Evolutionary conservation across 768 basidiomycete species (phyloP), one percentile per base, ranked within the genome.

Genomic region (Suillus alpinus): DNA sequence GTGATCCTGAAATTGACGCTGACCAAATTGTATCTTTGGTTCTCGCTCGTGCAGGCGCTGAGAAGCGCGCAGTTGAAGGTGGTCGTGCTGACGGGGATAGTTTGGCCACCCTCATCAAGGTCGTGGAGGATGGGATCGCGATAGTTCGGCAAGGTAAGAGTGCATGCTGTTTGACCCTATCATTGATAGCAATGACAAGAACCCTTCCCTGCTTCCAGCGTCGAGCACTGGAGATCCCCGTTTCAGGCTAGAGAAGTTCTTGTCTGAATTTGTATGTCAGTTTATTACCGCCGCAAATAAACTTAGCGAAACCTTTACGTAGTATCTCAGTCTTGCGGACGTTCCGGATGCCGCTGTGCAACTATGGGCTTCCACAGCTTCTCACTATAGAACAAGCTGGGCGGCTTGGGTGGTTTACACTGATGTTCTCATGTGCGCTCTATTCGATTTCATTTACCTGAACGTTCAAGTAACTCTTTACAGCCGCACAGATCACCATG

Each of bases 211-310:
- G 7, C 56, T 56, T 57, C 47, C 32, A 91, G 89, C 82, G 34
- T 83, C 84, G 0, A 81, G 83, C 62, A 70, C 76, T 3, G 93
- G 94, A 2, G 96, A 98, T 73, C 78, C 87, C 2, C 83, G 86
- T 47, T 76, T 92, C 53, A 84, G 90, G 51, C 75, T 98, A 34
- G 95, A 99, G 71, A 94, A 90, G 66, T 93, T 87, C 69, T 78
- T 95, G 18, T 81, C 88, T 43, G 82, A 84, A 50, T 76, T 92
- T 53, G 95, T 96, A 68, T 63, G 91, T 80, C 31, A 32, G 10
- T 43, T 2, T n/a, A 31, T 56, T 32, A n/a, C 56, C 55, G 7
- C 39, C 14, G 8, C 36, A 18, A 39, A 18, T 16, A 12, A 40
- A n/a, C 29, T 31, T 16, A 60, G 29, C 67, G 53, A 20, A 5